Conservation (phyloP, 2,329 filamentous ascomycete genomes). For the Didymella glomerata region DNA sequence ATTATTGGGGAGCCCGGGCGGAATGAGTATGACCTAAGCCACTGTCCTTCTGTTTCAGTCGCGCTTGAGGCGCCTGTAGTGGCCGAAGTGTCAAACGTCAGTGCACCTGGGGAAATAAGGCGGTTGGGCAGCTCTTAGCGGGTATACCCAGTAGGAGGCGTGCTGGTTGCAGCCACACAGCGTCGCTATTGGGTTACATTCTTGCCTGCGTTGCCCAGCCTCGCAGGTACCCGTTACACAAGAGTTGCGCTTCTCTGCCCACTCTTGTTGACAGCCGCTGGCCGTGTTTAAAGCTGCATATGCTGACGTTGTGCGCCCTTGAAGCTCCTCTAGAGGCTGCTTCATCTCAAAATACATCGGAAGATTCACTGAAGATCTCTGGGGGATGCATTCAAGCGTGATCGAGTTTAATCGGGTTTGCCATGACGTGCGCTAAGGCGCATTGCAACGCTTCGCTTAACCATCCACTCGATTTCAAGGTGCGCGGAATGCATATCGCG, state of each 20-base stretch:
- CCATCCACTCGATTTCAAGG: conserved; percentile 20
- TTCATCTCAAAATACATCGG: background rate
- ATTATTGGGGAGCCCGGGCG: conserved; percentile 46
- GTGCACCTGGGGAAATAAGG: conserved; percentile 25
- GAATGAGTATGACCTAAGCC: conserved; percentile 48
- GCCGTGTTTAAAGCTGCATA: conserved; percentile 18
- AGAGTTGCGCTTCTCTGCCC: conserved; percentile 21
- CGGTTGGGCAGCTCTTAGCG: conserved; percentile 37
- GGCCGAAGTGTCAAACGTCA: conserved; percentile 28
- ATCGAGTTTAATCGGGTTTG: conserved; percentile 6
- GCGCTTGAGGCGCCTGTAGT: conserved; percentile 31
- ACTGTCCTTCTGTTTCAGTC: conserved; percentile 38
- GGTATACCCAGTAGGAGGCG: conserved; percentile 31
- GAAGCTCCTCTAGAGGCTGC: background rate
- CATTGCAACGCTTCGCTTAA: conserved; percentile 22
- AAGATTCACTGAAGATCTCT: background rate
- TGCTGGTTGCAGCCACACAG: conserved; percentile 40
- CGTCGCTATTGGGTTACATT: conserved; percentile 27
- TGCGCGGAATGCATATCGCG: conserved; percentile 27
- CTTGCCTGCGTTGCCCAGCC: conserved; percentile 25
- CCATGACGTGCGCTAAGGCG: conserved; percentile 8
- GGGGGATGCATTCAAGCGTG: background rate
- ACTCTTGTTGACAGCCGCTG: conserved; percentile 18
- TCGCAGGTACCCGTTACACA: conserved; percentile 29
- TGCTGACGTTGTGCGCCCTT: background rate